Evolutionary conservation across 2,329 filamentous ascomycete genomes (phyloP), one percentile per base, ranked within the genome.

Genomic region (Scedosporium apiospermum): DNA sequence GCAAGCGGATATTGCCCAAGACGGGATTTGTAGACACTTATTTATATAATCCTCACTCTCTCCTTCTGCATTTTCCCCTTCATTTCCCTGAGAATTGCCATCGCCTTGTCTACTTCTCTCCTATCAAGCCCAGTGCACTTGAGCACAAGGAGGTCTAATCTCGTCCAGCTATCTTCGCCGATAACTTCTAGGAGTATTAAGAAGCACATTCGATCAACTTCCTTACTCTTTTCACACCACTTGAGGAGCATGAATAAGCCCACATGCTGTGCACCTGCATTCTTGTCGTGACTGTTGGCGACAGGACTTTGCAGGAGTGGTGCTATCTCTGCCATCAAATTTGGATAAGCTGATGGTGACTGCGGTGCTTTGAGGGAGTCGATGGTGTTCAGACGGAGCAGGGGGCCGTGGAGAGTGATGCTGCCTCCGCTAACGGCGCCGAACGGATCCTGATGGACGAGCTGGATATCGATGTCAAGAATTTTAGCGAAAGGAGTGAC

Each of bases 1-100:
- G 30, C 30, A 34, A 34, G 9, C 30, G 30, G 7, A 10, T 9
- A 10, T 34, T 12, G 34, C 30, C 2, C 7, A 34, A 38, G 34
- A 12, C 10, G 80, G 0, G 77, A 75, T 1, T 38, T 38, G 3
- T 38, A 38, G 34, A 38, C 34, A 34, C 34, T 38, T 38, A 38
- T 38, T 27, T 23, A 55, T 55, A 55, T 55, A 27, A 55, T 55
- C 51, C 51, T 55, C 10, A 55, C 51, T 23, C 6, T 23, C 23
- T 55, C 51, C 5, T 55, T 55, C 18, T 27, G 51, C 51, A 55
- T 55, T 7, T 55, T 23, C 12, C 18, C 51, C 6, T 55, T 23
- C 27, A 55, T 55, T 27, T 55, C 51, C 23, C 16, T 27, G 7
- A 55, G 51, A 55, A 55, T 55, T 23, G 51, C 51, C 12, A 14